Evolutionary conservation across 1,284 basidiomycete species (phyloP), one percentile per base, ranked within the genome.

Genomic region (Schizophyllum amplum): DNA sequence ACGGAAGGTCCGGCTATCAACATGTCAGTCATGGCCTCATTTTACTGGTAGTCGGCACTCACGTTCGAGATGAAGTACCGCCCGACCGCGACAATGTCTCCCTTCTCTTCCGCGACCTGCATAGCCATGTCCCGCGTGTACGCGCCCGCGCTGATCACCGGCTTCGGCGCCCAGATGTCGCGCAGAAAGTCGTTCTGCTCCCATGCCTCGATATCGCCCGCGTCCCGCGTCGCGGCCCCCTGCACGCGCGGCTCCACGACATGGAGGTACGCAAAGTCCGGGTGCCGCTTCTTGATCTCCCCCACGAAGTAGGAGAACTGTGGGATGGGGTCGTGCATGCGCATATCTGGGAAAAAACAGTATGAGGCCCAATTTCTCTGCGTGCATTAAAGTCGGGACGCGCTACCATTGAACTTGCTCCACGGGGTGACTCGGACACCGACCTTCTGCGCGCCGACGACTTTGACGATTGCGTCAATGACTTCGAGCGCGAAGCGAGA

Each of bases 371-470:
- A 15, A 27, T 4, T 21, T 15, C n/a, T 47, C 13, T 3, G 27
- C 4, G 7, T 0, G 1, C 1, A 11, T 25, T 51, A 55, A 24
- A 54, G 51, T 1, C n/a, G n/a, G n/a, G n/a, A n/a, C n/a, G n/a
- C n/a, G n/a, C n/a, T 1, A 64, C 72, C 71, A 58, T 76, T 64
- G 57, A 64, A 69, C 0, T 54, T 53, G 54, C 68, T 67, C 71
- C 75, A 83, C 0, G 82, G 83, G 47, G 75, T 75, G 33, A 82
- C 58, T 5, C 82, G 73, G 60, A 83, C 71, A 4, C 70, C 79
- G 5, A 74, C 71, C 53, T 69, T 67, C 49, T 68, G 63, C 42
- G 62, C 61, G 0, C 73, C 74, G 1, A 75, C 60, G 3, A 66
- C 67, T 3, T 64, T 57, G 1, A 60, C 62, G 13, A 76, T 58